A percentile compares a stretch with the other conserved stretches of the same genome.
These are phyloP conservation scores for Didymella lethalis DNA, from an alignment of 2,329 filamentous ascomycete species.

Conservation along the genomic window DNA sequence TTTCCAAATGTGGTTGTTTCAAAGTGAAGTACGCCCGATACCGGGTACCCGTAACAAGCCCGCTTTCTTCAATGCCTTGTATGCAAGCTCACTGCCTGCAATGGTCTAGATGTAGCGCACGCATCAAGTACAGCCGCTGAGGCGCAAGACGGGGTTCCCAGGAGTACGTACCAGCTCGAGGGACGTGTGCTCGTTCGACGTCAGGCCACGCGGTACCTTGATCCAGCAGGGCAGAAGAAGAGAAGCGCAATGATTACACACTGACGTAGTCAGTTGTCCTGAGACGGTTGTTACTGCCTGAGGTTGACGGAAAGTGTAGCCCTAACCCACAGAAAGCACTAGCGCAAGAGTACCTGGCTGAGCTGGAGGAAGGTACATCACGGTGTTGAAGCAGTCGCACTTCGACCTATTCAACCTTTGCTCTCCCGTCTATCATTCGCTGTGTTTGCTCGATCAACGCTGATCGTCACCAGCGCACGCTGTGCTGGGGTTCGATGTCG, in stretches of 20 bases:
- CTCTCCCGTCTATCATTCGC: not conserved
- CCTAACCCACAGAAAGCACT: conserved; percentile 3
- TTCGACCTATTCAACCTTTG: not conserved
- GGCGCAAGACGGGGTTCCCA: too few relatives aligned
- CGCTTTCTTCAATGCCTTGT: conserved; percentile 17
- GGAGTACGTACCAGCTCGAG: not conserved
- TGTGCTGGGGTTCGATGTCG: conserved; percentile 11
- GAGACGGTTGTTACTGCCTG: not conserved
- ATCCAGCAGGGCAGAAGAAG: not conserved
- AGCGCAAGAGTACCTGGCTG: conserved; percentile 18
- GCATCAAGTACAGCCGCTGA: not conserved
- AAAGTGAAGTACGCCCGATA: conserved; percentile 6
- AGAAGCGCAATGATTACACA: not conserved
- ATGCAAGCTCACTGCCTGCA: conserved; percentile 4
- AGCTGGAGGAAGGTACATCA: conserved; percentile 7
- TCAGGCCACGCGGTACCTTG: not conserved
- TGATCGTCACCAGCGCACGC: not conserved
- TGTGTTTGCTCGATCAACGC: not conserved
- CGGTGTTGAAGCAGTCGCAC: not conserved
- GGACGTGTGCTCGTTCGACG: not conserved
- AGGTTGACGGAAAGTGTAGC: conserved; percentile 9
- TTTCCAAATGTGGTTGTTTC: conserved; percentile 14
- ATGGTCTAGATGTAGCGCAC: conserved; percentile 1
- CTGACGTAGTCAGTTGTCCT: conserved; percentile 3
- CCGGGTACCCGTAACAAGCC: conserved; percentile 8